These are phyloP conservation scores for Platanthera guangdongensis DNA, from an alignment of 106 monocot genomes.

Conservation along the genomic window DNA sequence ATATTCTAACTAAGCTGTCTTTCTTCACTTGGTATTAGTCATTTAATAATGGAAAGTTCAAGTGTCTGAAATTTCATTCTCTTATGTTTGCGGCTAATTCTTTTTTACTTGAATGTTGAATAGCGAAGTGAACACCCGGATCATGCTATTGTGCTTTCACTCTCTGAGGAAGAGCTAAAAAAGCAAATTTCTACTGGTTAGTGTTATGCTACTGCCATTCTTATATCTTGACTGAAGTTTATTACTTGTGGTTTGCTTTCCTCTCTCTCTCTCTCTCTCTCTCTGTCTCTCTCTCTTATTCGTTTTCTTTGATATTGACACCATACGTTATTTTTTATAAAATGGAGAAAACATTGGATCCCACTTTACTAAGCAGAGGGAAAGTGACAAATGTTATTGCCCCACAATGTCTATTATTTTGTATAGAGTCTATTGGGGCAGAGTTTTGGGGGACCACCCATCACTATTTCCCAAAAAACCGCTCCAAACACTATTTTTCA, in stretches of 20 bases:
- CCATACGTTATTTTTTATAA: not conserved
- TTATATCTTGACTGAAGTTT: not conserved
- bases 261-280: not conserved
- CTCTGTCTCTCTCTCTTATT: not conserved
- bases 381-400: no score
- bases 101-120: not conserved
- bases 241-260: not conserved
- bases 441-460: no score
- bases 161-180: slow-evolving; percentile 61
- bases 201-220: slow-evolving; percentile 2
- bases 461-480: no score
- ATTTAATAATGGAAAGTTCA: not conserved
- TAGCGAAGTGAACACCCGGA: slow-evolving; percentile 67
- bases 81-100: slow-evolving; percentile 1
- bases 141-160: slow-evolving; percentile 75
- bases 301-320: not conserved
- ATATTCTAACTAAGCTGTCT: not conserved
- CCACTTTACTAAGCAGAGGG: not conserved
- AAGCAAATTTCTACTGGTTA: slow-evolving; percentile 57
- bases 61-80: not conserved
- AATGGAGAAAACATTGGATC: not conserved
- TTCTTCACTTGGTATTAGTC: not conserved
- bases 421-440: no score
- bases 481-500: no score
- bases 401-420: no score